Evolutionary conservation across 1,284 basidiomycete genomes (phyloP).

Genomic region (Puccinia polysora): DNA sequence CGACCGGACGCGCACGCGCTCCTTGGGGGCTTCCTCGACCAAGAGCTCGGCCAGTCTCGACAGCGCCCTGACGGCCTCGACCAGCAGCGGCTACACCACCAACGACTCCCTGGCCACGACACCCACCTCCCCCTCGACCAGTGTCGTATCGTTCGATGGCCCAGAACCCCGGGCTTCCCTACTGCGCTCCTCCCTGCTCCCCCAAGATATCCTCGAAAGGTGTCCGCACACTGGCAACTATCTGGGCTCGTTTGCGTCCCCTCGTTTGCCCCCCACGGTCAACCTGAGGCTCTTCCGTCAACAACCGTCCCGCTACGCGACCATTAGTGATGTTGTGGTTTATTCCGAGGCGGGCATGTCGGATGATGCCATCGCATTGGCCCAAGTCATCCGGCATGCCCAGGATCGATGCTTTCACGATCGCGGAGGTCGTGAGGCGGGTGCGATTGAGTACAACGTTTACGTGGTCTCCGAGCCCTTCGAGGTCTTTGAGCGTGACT

Average conservation of each 20-base stretch:
- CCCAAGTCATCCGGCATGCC: conserved; percentile 50
- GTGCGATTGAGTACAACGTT: conserved; percentile 71
- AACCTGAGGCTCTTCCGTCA: conserved; percentile 50
- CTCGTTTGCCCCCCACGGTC: conserved; percentile 44
- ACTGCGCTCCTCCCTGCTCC: conserved; percentile 31
- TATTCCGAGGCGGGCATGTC: conserved; percentile 67
- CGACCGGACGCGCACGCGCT: conserved; percentile 7
- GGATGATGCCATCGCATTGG: conserved; percentile 56
- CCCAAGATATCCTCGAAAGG: conserved; percentile 43
- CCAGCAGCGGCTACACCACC: conserved; percentile 7
- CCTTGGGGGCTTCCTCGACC: conserved; percentile 3
- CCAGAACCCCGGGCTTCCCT: conserved; percentile 44
- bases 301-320: conserved; percentile 69
- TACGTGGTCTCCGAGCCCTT: conserved; percentile 69
- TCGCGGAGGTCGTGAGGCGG: conserved; percentile 52
- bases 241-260: conserved; percentile 27
- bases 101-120: conserved; percentile 19
- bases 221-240: conserved; percentile 15
- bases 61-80: neutral
- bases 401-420: conserved; percentile 59
- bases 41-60: neutral
- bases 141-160: conserved; percentile 37
- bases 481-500: conserved; percentile 56
- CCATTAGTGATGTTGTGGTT: conserved; percentile 79
- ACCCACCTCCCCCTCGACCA: conserved; percentile 28